These are phyloP conservation scores for Spiromastix sp. DNA, from an alignment of 2,329 filamentous ascomycete genomes.

Conservation along the genomic window DNA sequence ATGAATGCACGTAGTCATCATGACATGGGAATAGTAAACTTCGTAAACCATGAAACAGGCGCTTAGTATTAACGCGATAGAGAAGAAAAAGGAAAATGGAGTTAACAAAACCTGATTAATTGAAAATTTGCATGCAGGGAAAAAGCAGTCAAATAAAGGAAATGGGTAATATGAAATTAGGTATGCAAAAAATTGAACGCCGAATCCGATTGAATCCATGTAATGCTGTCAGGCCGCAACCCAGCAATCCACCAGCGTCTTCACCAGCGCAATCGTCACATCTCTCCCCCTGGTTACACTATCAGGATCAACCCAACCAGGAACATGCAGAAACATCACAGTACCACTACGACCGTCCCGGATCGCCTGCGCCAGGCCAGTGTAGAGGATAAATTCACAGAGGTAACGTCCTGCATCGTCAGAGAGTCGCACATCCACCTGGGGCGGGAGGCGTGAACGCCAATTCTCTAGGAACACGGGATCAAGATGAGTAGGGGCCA, in stretches of 20 bases:
- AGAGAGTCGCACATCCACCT: constrained; percentile 44
- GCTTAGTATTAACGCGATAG: too few species aligned
- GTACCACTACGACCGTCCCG: constrained; percentile 24
- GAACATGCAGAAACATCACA: constrained; percentile 65
- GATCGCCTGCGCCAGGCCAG: constrained; percentile 44
- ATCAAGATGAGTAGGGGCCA: constrained; percentile 22
- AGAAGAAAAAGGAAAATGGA: too few species aligned
- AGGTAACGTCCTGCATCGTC: constrained; percentile 63
- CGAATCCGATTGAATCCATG: too few species aligned
- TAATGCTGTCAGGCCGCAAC: too few species aligned
- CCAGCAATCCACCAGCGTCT: constrained; percentile 32
- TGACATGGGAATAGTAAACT: too few species aligned
- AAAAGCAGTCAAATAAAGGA: too few species aligned
- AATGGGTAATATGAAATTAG: too few species aligned
- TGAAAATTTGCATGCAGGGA: too few species aligned
- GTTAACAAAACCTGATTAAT: too few species aligned
- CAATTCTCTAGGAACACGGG: constrained; percentile 24
- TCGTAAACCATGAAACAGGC: too few species aligned
- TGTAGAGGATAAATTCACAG: constrained; percentile 71
- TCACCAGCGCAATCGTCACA: constrained; percentile 34
- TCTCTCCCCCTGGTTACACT: constrained; percentile 30
- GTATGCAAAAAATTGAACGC: too few species aligned
- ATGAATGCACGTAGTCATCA: too few species aligned
- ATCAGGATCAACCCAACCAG: constrained; percentile 44
- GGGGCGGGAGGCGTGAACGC: constrained; percentile 21